Conservation (phyloP, 257 asterid species). For the Hygrophila difformis region DNA sequence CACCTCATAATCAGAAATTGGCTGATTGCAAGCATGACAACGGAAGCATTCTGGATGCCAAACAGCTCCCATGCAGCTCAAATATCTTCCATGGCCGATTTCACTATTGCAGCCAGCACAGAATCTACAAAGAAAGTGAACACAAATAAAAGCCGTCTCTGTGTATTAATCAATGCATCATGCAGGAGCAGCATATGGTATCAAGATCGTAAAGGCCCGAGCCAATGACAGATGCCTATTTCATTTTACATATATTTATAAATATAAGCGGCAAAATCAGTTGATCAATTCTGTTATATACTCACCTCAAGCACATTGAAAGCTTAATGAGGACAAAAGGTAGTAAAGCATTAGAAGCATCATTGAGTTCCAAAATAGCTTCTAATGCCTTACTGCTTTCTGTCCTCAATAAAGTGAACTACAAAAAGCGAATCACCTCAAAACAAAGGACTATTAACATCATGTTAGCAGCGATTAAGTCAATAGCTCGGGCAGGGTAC, state of each 20-base stretch:
- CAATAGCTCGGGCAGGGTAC: too few relatives aligned
- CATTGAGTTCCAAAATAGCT: too few relatives aligned
- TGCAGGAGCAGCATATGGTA: background rate
- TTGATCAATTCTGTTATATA: background rate
- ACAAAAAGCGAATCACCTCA: background rate
- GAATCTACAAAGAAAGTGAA: conserved; percentile 30
- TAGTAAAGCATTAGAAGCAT: too few relatives aligned
- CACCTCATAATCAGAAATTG: conserved; percentile 96
- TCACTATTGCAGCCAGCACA: conserved; percentile 94
- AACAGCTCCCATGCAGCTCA: conserved; percentile 88
- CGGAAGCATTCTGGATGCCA: conserved; percentile 99
- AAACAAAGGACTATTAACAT: background rate
- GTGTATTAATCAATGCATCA: background rate
- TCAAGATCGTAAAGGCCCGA: background rate
- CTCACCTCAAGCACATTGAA: too few relatives aligned
- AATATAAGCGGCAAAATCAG: background rate
- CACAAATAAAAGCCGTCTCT: background rate
- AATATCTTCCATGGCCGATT: conserved; percentile 85
- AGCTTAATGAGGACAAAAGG: too few relatives aligned
- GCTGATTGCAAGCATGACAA: conserved; percentile 68
- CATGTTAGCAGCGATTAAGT: too few relatives aligned
- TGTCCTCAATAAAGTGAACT: background rate
- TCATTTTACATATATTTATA: background rate
- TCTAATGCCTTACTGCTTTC: background rate
- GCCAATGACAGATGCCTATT: background rate